phyloP scores from a whole-genome alignment of 2,329 filamentous ascomycete species.

The Geoglossum cookeanum region DNA sequence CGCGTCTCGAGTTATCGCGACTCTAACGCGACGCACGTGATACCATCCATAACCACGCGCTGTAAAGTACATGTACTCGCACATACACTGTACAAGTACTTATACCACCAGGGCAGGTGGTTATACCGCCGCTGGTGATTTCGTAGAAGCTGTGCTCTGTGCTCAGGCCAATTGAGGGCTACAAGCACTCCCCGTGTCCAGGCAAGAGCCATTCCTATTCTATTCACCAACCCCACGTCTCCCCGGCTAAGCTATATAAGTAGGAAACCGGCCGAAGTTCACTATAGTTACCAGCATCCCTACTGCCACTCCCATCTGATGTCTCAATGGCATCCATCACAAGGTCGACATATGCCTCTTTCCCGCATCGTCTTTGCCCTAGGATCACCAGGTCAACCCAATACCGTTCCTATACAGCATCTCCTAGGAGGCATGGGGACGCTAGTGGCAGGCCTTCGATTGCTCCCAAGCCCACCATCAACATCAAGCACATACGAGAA shows the following conservation, averaged over 20 bases:
- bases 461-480: conserved; percentile 60
- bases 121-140: no score
- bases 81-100: no score
- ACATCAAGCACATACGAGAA: conserved; percentile 79
- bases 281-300: not conserved
- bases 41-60: not conserved
- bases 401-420: conserved; percentile 12
- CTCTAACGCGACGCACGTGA: not conserved
- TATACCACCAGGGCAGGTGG: no score
- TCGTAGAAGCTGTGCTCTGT: no score
- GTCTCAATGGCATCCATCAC: conserved; percentile 2
- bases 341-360: conserved; percentile 15
- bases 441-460: conserved; percentile 35
- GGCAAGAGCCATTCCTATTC: no score
- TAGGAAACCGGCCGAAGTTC: no score
- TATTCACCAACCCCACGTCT: no score
- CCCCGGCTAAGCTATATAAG: no score
- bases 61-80: no score
- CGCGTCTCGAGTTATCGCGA: not conserved
- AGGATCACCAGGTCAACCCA: not conserved
- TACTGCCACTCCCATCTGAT: not conserved
- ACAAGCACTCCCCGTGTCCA: no score
- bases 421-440: conserved; percentile 11
- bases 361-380: conserved; percentile 12
- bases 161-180: no score